phyloP scores from a whole-genome alignment of 164 flowering plant genomes.

The Magnolia kwangsiensis region DNA sequence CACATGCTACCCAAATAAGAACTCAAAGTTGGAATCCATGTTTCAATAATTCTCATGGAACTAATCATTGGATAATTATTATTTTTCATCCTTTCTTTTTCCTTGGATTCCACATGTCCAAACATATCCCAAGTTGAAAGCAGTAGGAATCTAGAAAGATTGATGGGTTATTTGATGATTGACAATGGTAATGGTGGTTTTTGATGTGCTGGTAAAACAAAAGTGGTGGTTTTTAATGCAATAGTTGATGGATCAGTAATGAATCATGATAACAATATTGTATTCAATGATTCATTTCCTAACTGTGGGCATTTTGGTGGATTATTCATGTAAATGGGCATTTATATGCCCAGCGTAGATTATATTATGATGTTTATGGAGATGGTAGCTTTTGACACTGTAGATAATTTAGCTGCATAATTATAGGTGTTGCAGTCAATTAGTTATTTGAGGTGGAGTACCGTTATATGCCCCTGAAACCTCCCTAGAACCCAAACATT shows the following conservation, averaged over 20 bases:
- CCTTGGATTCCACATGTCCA: no score
- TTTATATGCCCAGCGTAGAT: no score
- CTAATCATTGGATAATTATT: no score
- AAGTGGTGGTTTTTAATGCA: background rate
- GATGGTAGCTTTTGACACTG: background rate
- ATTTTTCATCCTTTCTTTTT: no score
- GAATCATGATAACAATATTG: background rate
- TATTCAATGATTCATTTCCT: background rate
- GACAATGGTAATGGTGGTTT: background rate
- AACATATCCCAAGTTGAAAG: no score
- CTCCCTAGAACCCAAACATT: background rate
- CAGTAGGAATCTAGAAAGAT: background rate
- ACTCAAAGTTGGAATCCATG: no score
- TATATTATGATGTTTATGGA: background rate
- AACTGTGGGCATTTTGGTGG: background rate
- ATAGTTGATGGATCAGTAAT: background rate
- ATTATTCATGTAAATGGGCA: no score
- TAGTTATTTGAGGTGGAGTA: background rate
- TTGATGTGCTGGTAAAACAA: background rate
- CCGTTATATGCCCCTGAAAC: background rate
- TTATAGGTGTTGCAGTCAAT: background rate
- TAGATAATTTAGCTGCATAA: background rate
- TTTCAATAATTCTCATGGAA: no score
- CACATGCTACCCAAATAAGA: no score
- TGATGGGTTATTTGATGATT: conserved; percentile 1